These are phyloP conservation scores for Flaveria sonorensis DNA, from an alignment of 129 eudicot species.

Conservation along the genomic window DNA sequence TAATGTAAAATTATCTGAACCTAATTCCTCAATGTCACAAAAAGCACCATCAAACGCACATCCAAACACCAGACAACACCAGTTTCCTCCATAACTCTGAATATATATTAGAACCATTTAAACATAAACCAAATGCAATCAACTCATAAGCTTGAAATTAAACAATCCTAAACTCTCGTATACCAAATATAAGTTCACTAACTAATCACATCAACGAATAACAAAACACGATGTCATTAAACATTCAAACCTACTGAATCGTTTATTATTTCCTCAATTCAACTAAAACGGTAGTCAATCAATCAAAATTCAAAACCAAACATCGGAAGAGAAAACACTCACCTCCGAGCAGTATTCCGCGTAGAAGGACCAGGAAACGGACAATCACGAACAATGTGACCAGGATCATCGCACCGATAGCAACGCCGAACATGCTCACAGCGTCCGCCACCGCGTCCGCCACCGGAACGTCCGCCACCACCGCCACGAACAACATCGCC, in stretches of 20 bases:
- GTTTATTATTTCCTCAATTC: background rate
- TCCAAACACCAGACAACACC: background rate
- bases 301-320: background rate
- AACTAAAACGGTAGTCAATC: background rate
- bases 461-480: background rate
- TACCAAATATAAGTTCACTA: background rate
- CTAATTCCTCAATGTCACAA: background rate
- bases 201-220: slow-evolving; percentile 2
- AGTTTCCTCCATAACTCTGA: slow-evolving; percentile 7
- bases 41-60: background rate
- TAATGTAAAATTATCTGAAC: background rate
- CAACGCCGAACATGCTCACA: background rate
- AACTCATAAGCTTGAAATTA: background rate
- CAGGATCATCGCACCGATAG: slow-evolving; percentile 26
- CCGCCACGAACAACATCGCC: slow-evolving; percentile 5
- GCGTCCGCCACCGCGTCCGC: slow-evolving; percentile 1
- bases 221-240: background rate
- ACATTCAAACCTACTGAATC: background rate
- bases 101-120: background rate
- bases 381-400: slow-evolving; percentile 25
- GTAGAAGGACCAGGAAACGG: background rate
- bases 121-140: background rate
- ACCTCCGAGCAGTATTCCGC: slow-evolving; percentile 13
- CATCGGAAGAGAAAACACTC: background rate
- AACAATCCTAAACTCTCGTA: background rate